Base-by-base conservation (phyloP, 2,329 filamentous ascomycete genomes). In the Trichoderma simmonsii region DNA sequence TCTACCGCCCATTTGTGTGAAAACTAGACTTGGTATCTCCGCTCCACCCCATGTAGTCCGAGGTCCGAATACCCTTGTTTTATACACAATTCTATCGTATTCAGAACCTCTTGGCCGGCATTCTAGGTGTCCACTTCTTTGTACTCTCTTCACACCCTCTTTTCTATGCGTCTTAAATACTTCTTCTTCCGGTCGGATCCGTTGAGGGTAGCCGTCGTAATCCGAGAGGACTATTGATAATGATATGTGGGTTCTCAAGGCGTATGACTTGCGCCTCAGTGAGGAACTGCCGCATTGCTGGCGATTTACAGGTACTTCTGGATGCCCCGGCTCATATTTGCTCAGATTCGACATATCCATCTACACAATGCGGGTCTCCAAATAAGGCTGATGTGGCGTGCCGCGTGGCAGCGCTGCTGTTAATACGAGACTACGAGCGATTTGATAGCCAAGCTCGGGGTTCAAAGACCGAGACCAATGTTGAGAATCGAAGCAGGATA, bases 401-500 rank as follows among this genome's bases (percentile, higher is more conserved):
- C 28, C n/a, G 48, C 8, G 24, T 69, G 51, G 54, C 54, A 69
- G 51, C 65, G 21, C 28, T 61, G 24, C 2, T 21, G 14, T 51
- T 18, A 15, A 65, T 71, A 30, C 21, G 32, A 70, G 57, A 48
- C n/a, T 28, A 24, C 51, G 28, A 54, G 48, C 51, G 26, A 15
- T 51, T 34, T 12, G 60, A 59, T 36, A 12, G 34, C 48, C 36
- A 59, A 61, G 15, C 26, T 71, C 61, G 34, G 69, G 57, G 24
- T 63, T 48, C 43, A 51, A 64, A 57, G 69, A 36, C 60, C 51
- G 48, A 66, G 69, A 34, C 51, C 56, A 48, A 43, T 56, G 34
- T 63, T 26, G 48, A 72, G 64, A 72, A 70, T 60, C 71, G 64
- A 71, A 64, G 51, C 43, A 64, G 66, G 71, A 72, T 72, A 64